Evolutionary conservation across 495 filamentous ascomycete species (phyloP).

Genomic region (Staphylotrichum longicolle): DNA sequence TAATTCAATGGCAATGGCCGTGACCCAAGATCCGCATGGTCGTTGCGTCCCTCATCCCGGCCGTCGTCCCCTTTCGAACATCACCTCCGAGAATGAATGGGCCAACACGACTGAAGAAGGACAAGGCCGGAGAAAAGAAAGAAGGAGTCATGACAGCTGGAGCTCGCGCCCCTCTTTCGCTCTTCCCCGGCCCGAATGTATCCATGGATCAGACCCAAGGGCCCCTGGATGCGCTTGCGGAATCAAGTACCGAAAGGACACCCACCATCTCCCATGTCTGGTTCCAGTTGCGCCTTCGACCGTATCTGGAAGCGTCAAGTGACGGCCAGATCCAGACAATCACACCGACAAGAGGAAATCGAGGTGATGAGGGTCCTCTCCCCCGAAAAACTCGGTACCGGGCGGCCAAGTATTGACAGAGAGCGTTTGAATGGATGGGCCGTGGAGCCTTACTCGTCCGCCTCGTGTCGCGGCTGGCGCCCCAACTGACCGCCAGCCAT

Average conservation of each 20-base stretch:
- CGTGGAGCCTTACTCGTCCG: background rate
- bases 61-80: constrained; percentile 17
- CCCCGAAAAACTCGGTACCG: background rate
- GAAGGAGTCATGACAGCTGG: background rate
- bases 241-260: constrained; percentile 34
- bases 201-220: constrained; percentile 7
- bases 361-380: background rate
- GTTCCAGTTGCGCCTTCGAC: constrained; percentile 1
- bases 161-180: background rate
- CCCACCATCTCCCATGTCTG: background rate
- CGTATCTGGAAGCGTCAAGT: constrained; percentile 17
- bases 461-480: background rate
- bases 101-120: constrained; percentile 3
- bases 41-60: constrained; percentile 17
- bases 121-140: constrained; percentile 2
- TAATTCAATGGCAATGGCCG: constrained; percentile 14
- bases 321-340: background rate
- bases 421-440: background rate
- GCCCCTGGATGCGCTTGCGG: constrained; percentile 29
- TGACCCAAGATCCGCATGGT: constrained; percentile 9
- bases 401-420: background rate
- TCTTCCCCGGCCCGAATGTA: constrained; percentile 9
- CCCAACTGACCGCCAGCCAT: background rate
- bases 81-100: background rate
- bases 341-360: constrained; percentile 19